Conservation (phyloP, 2,329 filamentous ascomycete genomes). For the Coniochaeta hoffmannii region DNA sequence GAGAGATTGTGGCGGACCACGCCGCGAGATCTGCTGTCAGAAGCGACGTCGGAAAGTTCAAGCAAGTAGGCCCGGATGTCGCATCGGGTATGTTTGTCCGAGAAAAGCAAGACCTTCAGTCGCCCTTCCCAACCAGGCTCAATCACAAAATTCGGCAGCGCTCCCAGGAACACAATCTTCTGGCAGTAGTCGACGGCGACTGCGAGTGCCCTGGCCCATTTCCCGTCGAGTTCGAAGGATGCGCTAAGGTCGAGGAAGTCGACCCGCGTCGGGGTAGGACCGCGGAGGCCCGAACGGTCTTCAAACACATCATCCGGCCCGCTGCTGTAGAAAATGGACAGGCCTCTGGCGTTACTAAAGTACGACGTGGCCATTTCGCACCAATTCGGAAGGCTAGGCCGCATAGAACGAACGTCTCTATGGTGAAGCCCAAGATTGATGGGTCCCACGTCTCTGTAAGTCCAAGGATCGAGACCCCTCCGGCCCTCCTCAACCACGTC, state of each 20-base stretch:
- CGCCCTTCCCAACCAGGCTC: slow-evolving; percentile 81
- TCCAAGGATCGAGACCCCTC: slow-evolving; percentile 72
- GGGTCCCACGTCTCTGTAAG: slow-evolving; percentile 37
- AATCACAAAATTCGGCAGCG: slow-evolving; percentile 43
- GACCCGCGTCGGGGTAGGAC: no score
- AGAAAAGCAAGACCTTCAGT: slow-evolving; percentile 64
- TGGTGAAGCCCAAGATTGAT: no score
- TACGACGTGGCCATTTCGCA: slow-evolving; percentile 39
- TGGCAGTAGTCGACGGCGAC: slow-evolving; percentile 63
- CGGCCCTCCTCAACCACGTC: slow-evolving; percentile 86
- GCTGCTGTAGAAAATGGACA: background rate
- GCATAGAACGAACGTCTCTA: no score
- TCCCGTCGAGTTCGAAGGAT: background rate
- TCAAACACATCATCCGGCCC: slow-evolving; percentile 27
- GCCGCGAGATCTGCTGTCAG: no score
- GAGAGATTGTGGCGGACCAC: no score
- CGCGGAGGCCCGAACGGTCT: slow-evolving; percentile 23
- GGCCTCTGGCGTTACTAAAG: slow-evolving; percentile 34
- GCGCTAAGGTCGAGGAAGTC: background rate
- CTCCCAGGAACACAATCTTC: slow-evolving; percentile 42
- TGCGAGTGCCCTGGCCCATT: slow-evolving; percentile 31
- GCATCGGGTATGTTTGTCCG: slow-evolving; percentile 57
- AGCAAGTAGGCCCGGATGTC: slow-evolving; percentile 47
- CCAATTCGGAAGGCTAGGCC: no score
- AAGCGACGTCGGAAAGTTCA: no score